Percentiles rank a stretch among this genome's conserved stretches.
phyloP scores from a whole-genome alignment of 768 basidiomycete genomes.

The Suillus spraguei region DNA sequence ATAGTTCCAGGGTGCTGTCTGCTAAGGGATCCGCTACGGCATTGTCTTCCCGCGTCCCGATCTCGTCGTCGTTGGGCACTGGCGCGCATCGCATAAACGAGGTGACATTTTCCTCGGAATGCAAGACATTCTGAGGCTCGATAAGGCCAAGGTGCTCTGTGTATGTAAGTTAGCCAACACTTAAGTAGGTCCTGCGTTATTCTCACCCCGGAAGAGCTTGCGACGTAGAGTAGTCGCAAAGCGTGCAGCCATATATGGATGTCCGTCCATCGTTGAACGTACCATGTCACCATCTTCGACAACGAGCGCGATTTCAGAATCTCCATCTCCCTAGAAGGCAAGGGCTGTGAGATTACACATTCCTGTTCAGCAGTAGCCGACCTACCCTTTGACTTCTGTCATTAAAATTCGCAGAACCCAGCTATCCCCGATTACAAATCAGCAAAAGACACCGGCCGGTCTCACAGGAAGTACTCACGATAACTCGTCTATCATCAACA shows the following conservation, averaged over 20 bases:
- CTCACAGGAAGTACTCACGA: slow-evolving; percentile 51
- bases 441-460: neutral
- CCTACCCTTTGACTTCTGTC: slow-evolving; percentile 79
- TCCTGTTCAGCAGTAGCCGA: neutral
- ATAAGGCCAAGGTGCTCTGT: slow-evolving; percentile 92
- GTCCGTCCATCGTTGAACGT: slow-evolving; percentile 75
- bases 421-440: slow-evolving; percentile 42
- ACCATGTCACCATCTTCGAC: slow-evolving; percentile 88
- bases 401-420: slow-evolving; percentile 94
- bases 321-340: slow-evolving; percentile 73
- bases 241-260: slow-evolving; percentile 67
- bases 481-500: slow-evolving; percentile 88
- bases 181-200: slow-evolving; percentile 13
- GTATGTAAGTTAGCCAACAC: slow-evolving; percentile 16
- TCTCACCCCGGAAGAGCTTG: slow-evolving; percentile 76
- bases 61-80: slow-evolving; percentile 67
- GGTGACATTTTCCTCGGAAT: slow-evolving; percentile 42
- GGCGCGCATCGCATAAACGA: slow-evolving; percentile 85
- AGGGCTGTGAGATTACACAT: slow-evolving; percentile 2
- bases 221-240: slow-evolving; percentile 87
- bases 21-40: slow-evolving; percentile 80
- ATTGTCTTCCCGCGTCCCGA: slow-evolving; percentile 53
- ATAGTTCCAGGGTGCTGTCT: slow-evolving; percentile 57
- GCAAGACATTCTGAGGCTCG: slow-evolving; percentile 56
- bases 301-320: slow-evolving; percentile 92